Evolutionary conservation across 371 early-diverging fungal species (phyloP).

Genomic region (Apophysomyces elegans): DNA sequence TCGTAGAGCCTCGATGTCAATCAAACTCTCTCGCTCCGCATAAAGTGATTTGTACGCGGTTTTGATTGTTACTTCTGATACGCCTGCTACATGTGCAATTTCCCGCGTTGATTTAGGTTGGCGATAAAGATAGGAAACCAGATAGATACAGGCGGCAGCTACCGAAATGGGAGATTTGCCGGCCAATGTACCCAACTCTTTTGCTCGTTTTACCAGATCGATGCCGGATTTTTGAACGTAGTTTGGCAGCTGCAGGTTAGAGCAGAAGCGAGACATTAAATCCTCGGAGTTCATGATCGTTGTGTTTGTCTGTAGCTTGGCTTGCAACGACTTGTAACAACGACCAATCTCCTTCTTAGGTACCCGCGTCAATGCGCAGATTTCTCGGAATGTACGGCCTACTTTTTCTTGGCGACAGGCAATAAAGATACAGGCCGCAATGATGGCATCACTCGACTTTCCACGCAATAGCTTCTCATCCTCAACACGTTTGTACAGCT

Average conservation of each 20-base stretch:
- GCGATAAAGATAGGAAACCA: constrained; percentile 76
- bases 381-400: constrained; percentile 98
- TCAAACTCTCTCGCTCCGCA: constrained; percentile 58
- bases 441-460: constrained; percentile 90
- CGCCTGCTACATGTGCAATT: constrained; percentile 85
- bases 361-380: constrained; percentile 93
- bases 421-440: constrained; percentile 97
- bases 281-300: constrained; percentile 77
- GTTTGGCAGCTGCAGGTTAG: constrained; percentile 73
- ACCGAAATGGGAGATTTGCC: constrained; percentile 93
- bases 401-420: constrained; percentile 95
- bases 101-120: constrained; percentile 71
- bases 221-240: constrained; percentile 76
- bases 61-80: constrained; percentile 91
- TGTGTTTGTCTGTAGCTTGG: constrained; percentile 66
- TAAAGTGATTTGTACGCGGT: constrained; percentile 81
- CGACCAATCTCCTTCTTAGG: constrained; percentile 92
- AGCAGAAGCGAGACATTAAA: constrained; percentile 89
- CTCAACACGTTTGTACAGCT: constrained; percentile 89
- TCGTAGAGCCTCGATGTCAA: constrained; percentile 56
- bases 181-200: constrained; percentile 80
- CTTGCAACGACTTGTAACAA: constrained; percentile 79
- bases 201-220: constrained; percentile 74
- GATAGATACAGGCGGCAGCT: constrained; percentile 90
- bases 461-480: constrained; percentile 91